A percentile compares a stretch with the other conserved stretches of the same genome.
These are phyloP conservation scores for Euphorbia celastroides DNA, from an alignment of 441 rosid species.

Conservation along the genomic window DNA sequence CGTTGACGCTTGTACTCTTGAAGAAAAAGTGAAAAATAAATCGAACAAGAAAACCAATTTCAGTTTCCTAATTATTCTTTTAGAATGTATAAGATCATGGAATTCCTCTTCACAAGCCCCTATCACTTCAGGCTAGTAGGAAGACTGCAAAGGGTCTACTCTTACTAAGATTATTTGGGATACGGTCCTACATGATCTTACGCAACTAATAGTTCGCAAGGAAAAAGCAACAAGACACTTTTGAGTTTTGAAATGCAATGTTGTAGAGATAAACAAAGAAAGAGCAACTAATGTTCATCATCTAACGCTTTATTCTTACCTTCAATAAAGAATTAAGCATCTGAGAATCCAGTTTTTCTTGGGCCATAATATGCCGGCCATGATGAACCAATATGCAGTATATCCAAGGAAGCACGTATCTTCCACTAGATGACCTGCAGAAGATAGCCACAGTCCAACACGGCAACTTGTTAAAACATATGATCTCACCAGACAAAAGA, in stretches of 20 bases:
- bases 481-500: not conserved
- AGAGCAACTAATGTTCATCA: not conserved
- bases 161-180: not conserved
- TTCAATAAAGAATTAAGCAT: constrained; percentile 52
- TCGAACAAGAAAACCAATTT: not conserved
- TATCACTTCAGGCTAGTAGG: not conserved
- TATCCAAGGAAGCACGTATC: constrained; percentile 68
- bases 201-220: not conserved
- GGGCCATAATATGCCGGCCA: constrained; percentile 46
- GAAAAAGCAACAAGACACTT: not conserved
- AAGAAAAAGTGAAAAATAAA: not conserved
- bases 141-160: not conserved
- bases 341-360: constrained; percentile 34
- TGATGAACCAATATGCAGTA: constrained; percentile 68
- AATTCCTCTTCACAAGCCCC: constrained; percentile 1
- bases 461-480: not conserved
- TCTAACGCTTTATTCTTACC: constrained; percentile 31
- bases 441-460: constrained; percentile 18
- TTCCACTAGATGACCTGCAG: constrained; percentile 57
- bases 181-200: not conserved
- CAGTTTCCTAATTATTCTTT: not conserved
- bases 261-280: constrained; percentile 6
- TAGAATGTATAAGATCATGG: not conserved
- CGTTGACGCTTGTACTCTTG: not conserved
- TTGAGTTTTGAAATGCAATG: not conserved